Evolutionary conservation across 345 rosid genomes (phyloP).

Genomic region (Murraya koenigii): DNA sequence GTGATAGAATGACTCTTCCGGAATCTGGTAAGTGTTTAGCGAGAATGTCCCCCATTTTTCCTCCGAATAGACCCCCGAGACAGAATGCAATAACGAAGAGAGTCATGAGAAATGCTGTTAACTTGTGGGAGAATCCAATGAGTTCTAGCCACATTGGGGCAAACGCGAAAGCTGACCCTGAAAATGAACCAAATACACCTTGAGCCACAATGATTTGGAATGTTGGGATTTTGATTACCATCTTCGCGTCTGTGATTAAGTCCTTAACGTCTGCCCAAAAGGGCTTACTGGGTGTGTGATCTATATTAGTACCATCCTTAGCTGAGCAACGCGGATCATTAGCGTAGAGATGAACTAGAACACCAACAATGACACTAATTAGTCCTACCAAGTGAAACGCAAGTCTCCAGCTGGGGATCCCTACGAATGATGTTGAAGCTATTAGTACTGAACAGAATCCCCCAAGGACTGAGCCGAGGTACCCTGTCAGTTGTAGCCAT

Average conservation of each 20-base stretch:
- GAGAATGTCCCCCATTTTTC: conserved; percentile 53
- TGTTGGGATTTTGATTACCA: conserved; percentile 54
- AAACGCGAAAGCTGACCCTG: conserved; percentile 62
- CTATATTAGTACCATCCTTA: too few species aligned
- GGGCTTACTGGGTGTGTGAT: conserved; percentile 10
- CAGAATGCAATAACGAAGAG: conserved; percentile 35
- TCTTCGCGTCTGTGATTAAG: conserved; percentile 42
- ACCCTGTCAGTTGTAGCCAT: conserved; percentile 67
- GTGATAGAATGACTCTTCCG: conserved; percentile 58
- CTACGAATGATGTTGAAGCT: conserved; percentile 63
- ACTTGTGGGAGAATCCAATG: conserved; percentile 57
- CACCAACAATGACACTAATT: conserved; percentile 55
- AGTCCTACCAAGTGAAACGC: conserved; percentile 65
- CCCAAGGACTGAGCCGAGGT: conserved; percentile 60
- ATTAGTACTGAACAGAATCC: conserved; percentile 50
- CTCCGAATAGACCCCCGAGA: conserved; percentile 53
- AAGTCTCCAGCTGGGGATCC: conserved; percentile 73
- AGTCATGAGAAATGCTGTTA: conserved; percentile 48
- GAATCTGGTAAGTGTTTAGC: conserved; percentile 46
- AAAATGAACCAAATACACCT: conserved; percentile 59
- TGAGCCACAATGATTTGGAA: conserved; percentile 68
- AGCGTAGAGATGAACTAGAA: conserved; percentile 54
- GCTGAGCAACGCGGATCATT: conserved; percentile 50
- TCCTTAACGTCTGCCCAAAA: conserved; percentile 42
- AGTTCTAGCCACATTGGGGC: conserved; percentile 69